Evolutionary conservation across 2,329 filamentous ascomycete species (phyloP).

Genomic region (Ascochyta lentis): DNA sequence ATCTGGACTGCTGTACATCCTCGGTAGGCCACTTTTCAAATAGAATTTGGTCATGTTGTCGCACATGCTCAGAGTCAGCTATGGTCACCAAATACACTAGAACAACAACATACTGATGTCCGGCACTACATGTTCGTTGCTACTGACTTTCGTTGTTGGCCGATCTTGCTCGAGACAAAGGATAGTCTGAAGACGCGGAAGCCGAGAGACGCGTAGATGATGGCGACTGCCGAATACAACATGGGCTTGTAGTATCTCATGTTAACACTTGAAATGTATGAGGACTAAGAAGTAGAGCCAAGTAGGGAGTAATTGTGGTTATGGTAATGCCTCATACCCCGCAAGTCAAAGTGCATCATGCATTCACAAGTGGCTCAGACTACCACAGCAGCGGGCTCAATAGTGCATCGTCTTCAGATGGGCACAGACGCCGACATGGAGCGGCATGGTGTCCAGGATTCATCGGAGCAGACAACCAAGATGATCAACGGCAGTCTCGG

Average conservation of each 20-base stretch:
- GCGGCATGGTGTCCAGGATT: background rate
- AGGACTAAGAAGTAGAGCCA: background rate
- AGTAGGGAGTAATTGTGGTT: background rate
- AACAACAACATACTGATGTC: background rate
- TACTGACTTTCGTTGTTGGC: background rate
- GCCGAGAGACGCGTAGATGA: conserved; percentile 28
- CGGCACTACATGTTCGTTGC: background rate
- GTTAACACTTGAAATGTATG: too few species aligned
- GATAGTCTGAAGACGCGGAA: conserved; percentile 25
- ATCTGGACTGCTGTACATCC: too few species aligned
- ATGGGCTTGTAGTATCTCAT: conserved; percentile 30
- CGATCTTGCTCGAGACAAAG: conserved; percentile 15
- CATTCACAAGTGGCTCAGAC: conserved; percentile 2
- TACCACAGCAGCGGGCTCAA: background rate
- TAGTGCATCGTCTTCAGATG: background rate
- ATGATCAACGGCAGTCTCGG: background rate
- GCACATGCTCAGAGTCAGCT: too few species aligned
- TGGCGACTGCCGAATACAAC: conserved; percentile 21
- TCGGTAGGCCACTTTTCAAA: too few species aligned
- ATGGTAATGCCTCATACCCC: conserved; percentile 7
- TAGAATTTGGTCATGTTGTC: too few species aligned
- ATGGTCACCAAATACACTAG: too few species aligned
- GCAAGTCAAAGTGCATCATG: conserved; percentile 1
- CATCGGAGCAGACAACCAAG: background rate
- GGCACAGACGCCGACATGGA: background rate